These are phyloP conservation scores for Penicillium crystallinum DNA, from an alignment of 495 filamentous ascomycete species.

Conservation along the genomic window DNA sequence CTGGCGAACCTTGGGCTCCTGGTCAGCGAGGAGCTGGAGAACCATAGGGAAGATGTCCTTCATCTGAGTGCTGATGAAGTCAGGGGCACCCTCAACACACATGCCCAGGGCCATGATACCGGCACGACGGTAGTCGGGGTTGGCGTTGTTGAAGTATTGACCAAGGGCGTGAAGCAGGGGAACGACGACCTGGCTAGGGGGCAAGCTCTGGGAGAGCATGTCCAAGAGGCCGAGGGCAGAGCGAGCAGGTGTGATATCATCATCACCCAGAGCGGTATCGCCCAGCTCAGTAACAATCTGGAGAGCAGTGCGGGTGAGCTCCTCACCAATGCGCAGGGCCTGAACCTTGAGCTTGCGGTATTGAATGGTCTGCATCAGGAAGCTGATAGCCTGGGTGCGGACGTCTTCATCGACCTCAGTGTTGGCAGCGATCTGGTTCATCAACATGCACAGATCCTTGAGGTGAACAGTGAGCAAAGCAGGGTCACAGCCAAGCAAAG, in stretches of 20 bases:
- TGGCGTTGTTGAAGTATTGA: conserved; percentile 63
- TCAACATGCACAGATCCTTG: conserved; percentile 85
- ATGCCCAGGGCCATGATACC: conserved; percentile 89
- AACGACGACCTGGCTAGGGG: conserved; percentile 91
- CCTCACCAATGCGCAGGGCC: conserved; percentile 71
- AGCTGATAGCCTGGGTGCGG: conserved; percentile 82
- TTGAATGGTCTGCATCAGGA: conserved; percentile 85
- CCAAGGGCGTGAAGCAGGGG: conserved; percentile 82
- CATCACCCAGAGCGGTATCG: conserved; percentile 63
- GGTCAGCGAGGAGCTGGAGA: conserved; percentile 77
- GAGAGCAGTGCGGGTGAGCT: conserved; percentile 79
- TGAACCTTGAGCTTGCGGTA: conserved; percentile 96
- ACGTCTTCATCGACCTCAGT: conserved; percentile 74
- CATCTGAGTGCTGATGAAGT: conserved; percentile 89
- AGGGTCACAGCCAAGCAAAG: conserved; percentile 81
- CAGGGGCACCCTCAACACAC: conserved; percentile 93
- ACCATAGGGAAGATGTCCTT: conserved; percentile 80
- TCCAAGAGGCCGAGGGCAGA: conserved; percentile 87
- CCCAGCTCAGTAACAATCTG: conserved; percentile 84
- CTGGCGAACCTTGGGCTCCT: conserved; percentile 74
- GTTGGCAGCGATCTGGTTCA: conserved; percentile 79
- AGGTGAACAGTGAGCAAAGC: conserved; percentile 81
- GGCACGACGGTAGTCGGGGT: conserved; percentile 78
- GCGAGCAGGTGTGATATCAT: conserved; percentile 83
- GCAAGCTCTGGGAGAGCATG: conserved; percentile 77